Evolutionary conservation across 208 protist species (phyloP), one percentile per base, ranked within the genome.

Genomic region (Wallacemonas collosoma): DNA sequence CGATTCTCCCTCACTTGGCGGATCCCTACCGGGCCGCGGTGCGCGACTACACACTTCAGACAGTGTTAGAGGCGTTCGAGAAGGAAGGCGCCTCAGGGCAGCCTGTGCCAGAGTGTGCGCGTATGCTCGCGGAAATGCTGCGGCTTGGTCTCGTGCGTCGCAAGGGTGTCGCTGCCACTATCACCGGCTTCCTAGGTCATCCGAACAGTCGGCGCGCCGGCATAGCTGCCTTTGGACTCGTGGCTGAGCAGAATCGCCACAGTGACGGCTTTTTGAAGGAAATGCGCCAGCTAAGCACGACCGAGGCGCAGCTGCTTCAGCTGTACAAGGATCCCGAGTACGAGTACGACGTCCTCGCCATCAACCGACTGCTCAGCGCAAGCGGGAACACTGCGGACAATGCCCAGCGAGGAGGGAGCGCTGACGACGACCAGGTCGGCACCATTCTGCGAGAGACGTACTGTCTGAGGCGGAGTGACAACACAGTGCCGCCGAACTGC

Each of bases 311-410:
- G 12, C 72, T 96, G n/a, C 65, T 53, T 2, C 67, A 68, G 43
- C 66, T 96, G 26, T 86, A 83, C 66, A 68, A 83, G 40, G 75
- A 91, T 15, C 83, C 77, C 4, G 58, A 79, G 38, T 87, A 79
- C 60, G 91, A 93, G 62, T 81, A 90, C 47, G 89, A 94, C 70
- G 76, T 93, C 17, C 61, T 89, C 3, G 69, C 86, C 5, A 81
- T 93, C 66, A 82, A 80, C 2, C 85, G 83, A 15, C 68, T 90
- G 50, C 67, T 90, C 15, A 75, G 80, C 43, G 85, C 74, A 68
- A 45, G 61, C 17, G 38, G 44, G 3, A 15, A 26, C n/a, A 54
- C 43, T 57, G 39, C 63, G n/a, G 77, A 14, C 8, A 51, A 56
- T 4, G 26, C 41, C 7, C 35, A 8, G 43, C 15, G 1, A 6